These are phyloP conservation scores for Mycena alexandri DNA, from an alignment of 768 basidiomycete species.

Conservation along the genomic window DNA sequence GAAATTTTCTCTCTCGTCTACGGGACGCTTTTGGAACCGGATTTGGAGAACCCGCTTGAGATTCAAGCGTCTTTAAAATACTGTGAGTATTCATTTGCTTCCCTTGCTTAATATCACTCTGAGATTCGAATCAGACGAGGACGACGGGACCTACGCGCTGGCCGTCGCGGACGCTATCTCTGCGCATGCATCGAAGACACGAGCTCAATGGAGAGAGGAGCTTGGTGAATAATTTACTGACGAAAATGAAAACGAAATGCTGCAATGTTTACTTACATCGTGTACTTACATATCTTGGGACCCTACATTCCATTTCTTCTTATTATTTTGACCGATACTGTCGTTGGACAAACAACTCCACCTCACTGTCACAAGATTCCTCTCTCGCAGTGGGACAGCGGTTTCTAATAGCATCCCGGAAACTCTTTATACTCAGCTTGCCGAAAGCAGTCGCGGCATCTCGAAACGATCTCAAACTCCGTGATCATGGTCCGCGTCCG, in stretches of 20 bases:
- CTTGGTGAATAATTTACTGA: conserved; percentile 19
- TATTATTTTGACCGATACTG: no score
- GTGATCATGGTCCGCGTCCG: no score
- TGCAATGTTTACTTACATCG: no score
- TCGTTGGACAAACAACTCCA: no score
- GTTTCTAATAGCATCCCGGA: no score
- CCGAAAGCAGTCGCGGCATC: no score
- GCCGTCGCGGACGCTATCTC: conserved; percentile 43
- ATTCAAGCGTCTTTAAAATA: conserved; percentile 48
- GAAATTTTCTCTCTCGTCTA: conserved; percentile 43
- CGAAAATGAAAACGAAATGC: neutral
- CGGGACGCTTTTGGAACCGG: conserved; percentile 43
- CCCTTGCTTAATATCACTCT: neutral
- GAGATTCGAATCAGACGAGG: conserved; percentile 40
- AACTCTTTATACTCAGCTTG: no score
- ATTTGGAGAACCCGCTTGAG: conserved; percentile 47
- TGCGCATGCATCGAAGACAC: conserved; percentile 42
- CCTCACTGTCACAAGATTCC: no score
- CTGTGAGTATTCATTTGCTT: conserved; percentile 36
- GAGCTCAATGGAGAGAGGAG: conserved; percentile 42
- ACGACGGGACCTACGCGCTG: conserved; percentile 47
- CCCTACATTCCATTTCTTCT: no score
- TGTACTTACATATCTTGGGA: no score
- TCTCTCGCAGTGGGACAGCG: no score
- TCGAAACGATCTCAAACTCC: no score